A percentile compares a stretch with the other conserved stretches of the same genome.
phyloP scores from a whole-genome alignment of 2,329 filamentous ascomycete genomes.

The Eutypa lata region DNA sequence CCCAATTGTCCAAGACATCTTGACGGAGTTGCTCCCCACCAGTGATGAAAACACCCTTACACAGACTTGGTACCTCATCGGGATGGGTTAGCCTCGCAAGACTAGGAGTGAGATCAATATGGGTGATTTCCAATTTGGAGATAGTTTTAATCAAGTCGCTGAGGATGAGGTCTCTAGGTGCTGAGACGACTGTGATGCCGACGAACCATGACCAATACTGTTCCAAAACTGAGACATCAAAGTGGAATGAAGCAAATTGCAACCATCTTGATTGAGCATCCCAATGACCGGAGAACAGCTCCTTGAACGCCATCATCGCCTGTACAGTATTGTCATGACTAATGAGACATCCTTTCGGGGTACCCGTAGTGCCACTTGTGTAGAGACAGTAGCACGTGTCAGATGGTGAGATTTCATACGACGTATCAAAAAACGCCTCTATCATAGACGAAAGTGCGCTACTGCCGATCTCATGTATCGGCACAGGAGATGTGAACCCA shows the following conservation, averaged over 20 bases:
- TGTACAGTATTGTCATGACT: conserved; percentile 88
- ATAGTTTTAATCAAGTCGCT: conserved; percentile 78
- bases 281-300: conserved; percentile 75
- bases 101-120: conserved; percentile 89
- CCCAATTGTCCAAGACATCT: conserved; percentile 86
- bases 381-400: conserved; percentile 80
- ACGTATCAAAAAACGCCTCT: conserved; percentile 18
- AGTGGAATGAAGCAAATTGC: conserved; percentile 92
- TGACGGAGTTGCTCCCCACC: conserved; percentile 86
- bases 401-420: conserved; percentile 39
- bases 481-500: conserved; percentile 30
- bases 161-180: conserved; percentile 79
- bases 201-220: conserved; percentile 96
- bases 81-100: conserved; percentile 76
- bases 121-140: conserved; percentile 70
- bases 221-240: conserved; percentile 89
- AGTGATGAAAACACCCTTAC: conserved; percentile 85
- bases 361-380: conserved; percentile 83
- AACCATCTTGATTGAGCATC: conserved; percentile 72
- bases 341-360: conserved; percentile 83
- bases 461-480: conserved; percentile 32
- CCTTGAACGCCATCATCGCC: conserved; percentile 81
- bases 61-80: conserved; percentile 75
- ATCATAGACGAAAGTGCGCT: conserved; percentile 21
- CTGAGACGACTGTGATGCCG: conserved; percentile 79